Percentiles rank a stretch among this genome's conserved stretches.
These are phyloP conservation scores for Ampelocalamus luodianensis DNA, from an alignment of 176 grass and related monocot genomes.

Conservation along the genomic window DNA sequence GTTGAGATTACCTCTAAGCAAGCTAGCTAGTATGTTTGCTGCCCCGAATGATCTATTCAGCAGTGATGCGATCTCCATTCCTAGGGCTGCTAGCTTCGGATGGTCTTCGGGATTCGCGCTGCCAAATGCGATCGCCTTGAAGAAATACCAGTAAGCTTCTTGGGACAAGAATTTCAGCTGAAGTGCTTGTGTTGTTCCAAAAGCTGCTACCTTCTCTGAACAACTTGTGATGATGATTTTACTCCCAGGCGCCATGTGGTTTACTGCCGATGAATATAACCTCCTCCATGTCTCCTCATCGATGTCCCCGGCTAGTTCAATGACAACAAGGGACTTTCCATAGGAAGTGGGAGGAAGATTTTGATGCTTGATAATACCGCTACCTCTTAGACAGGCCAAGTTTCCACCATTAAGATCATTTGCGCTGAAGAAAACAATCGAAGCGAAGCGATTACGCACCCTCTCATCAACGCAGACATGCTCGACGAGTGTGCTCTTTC, in stretches of 20 bases:
- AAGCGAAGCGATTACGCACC: slow-evolving; percentile 39
- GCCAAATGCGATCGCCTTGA: slow-evolving; percentile 43
- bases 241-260: no score
- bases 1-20: slow-evolving; percentile 21
- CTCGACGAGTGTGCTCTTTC: slow-evolving; percentile 56
- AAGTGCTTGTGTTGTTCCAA: slow-evolving; percentile 28
- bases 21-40: background rate
- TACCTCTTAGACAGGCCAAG: background rate
- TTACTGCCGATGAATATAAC: background rate
- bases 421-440: background rate
- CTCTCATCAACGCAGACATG: slow-evolving; percentile 47
- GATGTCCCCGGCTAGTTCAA: background rate
- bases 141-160: slow-evolving; percentile 56
- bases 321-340: slow-evolving; percentile 30
- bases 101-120: slow-evolving; percentile 21
- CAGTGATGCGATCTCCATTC: background rate
- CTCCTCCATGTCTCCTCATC: slow-evolving; percentile 27
- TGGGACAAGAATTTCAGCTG: background rate
- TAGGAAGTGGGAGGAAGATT: background rate
- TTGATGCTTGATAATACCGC: slow-evolving; percentile 30
- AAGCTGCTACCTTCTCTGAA: background rate
- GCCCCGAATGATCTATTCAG: background rate
- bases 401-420: background rate
- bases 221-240: background rate
- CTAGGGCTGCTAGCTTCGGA: slow-evolving; percentile 8